A percentile compares a stretch with the other conserved stretches of the same genome.
These are phyloP conservation scores for Raphanus sativus DNA, from an alignment of 345 rosid species.

Conservation along the genomic window DNA sequence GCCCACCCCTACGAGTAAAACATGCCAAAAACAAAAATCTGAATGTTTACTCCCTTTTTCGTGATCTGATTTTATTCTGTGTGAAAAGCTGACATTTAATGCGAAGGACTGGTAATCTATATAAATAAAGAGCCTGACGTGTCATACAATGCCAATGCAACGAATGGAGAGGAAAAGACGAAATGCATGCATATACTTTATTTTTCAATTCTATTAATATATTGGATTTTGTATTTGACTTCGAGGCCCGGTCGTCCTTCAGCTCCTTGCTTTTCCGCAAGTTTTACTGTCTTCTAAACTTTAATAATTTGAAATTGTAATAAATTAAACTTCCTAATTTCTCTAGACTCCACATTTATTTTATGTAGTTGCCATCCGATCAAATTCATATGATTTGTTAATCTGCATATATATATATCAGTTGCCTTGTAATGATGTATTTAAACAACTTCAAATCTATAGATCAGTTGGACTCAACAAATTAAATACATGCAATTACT, in stretches of 20 bases:
- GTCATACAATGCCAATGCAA: not conserved
- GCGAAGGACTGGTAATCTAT: not conserved
- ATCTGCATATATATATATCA: not conserved
- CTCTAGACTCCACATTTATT: not conserved
- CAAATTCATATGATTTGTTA: not conserved
- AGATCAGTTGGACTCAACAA: not conserved
- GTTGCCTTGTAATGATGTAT: not conserved
- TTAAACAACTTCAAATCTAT: not conserved
- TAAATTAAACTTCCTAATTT: not conserved
- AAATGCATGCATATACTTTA: constrained; percentile 26
- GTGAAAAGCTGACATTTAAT: not conserved
- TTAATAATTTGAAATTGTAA: not conserved
- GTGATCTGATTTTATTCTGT: not conserved
- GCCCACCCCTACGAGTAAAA: no score
- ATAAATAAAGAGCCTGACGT: constrained; percentile 12
- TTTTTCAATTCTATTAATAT: not conserved
- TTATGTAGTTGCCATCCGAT: not conserved
- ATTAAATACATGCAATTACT: not conserved
- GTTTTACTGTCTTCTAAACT: constrained; percentile 5
- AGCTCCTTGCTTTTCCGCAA: constrained; percentile 16
- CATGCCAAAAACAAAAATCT: no score
- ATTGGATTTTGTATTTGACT: constrained; percentile 22
- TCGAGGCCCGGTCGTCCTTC: constrained; percentile 13
- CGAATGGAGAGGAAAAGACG: constrained; percentile 31
- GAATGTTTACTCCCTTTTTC: no score